These are phyloP conservation scores for Zygnema cylindricum DNA, from an alignment of 139 green algal genomes.

Conservation along the genomic window DNA sequence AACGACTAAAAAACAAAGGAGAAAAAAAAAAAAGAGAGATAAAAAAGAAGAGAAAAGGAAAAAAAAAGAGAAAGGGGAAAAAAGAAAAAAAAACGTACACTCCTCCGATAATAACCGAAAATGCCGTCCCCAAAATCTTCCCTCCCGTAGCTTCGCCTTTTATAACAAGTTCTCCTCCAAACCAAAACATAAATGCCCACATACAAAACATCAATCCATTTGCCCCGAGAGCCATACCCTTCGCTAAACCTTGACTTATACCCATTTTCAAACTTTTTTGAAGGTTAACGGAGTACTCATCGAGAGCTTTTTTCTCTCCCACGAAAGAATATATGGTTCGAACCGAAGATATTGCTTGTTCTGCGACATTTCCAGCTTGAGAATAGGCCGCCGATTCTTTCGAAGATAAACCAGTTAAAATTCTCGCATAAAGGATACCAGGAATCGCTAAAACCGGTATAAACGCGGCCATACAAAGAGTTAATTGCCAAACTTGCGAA, in stretches of 20 bases:
- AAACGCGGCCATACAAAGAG: slow-evolving; percentile 73
- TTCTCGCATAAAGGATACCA: not conserved
- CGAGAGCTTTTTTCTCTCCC: slow-evolving; percentile 22
- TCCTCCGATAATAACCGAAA: slow-evolving; percentile 45
- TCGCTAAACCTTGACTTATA: slow-evolving; percentile 9
- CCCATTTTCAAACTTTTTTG: slow-evolving; percentile 10
- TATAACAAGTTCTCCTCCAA: slow-evolving; percentile 62
- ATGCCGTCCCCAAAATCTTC: slow-evolving; percentile 70
- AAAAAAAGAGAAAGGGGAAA: not conserved
- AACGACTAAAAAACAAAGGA: too few species aligned
- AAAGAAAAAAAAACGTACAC: slow-evolving; percentile 35
- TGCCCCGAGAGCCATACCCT: slow-evolving; percentile 53
- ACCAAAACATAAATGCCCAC: slow-evolving; percentile 76
- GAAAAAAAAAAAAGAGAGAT: too few species aligned
- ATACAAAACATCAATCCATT: slow-evolving; percentile 74
- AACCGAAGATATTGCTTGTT: slow-evolving; percentile 16
- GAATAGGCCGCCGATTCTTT: slow-evolving; percentile 38
- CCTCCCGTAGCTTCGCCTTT: not conserved
- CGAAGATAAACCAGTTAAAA: not conserved
- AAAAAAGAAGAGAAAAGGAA: not conserved
- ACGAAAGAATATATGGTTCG: slow-evolving; percentile 53
- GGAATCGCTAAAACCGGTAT: slow-evolving; percentile 68
- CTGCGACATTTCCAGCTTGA: slow-evolving; percentile 25
- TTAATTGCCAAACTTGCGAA: slow-evolving; percentile 75
- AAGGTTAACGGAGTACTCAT: slow-evolving; percentile 1